A percentile compares a stretch with the other conserved stretches of the same genome.
These are phyloP conservation scores for Scutellaria barbata DNA, from an alignment of 257 asterid genomes.

Conservation along the genomic window DNA sequence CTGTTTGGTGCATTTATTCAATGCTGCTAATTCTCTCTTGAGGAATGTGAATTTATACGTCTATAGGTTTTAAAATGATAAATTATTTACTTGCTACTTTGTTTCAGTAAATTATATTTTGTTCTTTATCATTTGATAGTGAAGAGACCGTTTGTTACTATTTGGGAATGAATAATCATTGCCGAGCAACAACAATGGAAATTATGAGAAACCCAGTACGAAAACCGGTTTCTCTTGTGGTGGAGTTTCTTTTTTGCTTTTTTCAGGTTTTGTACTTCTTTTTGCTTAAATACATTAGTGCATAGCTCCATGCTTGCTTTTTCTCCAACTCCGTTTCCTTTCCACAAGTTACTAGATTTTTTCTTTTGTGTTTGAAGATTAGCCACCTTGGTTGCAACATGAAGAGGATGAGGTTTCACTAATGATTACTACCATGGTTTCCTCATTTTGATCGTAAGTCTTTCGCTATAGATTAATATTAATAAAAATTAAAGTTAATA, in stretches of 20 bases:
- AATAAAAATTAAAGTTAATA: no score
- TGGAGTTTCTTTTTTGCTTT: constrained; percentile 20
- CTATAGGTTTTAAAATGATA: neutral
- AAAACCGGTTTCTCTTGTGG: neutral
- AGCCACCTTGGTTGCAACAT: neutral
- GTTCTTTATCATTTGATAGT: neutral
- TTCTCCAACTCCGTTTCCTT: neutral
- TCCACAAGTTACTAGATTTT: constrained; percentile 21
- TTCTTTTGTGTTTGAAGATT: neutral
- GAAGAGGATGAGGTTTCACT: constrained; percentile 4
- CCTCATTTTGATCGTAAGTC: neutral
- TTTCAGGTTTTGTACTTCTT: constrained; percentile 15
- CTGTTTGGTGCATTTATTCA: no score
- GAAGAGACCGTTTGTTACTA: neutral
- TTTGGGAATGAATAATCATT: neutral
- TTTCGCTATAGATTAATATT: no score
- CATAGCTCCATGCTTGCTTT: neutral
- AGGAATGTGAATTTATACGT: no score
- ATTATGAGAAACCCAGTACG: neutral
- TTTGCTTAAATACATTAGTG: neutral
- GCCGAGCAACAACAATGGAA: neutral
- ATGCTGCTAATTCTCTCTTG: no score
- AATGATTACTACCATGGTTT: neutral
- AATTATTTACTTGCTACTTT: neutral
- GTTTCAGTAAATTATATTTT: neutral